phyloP scores from a whole-genome alignment of 441 rosid species.

The Geranium incanum region DNA sequence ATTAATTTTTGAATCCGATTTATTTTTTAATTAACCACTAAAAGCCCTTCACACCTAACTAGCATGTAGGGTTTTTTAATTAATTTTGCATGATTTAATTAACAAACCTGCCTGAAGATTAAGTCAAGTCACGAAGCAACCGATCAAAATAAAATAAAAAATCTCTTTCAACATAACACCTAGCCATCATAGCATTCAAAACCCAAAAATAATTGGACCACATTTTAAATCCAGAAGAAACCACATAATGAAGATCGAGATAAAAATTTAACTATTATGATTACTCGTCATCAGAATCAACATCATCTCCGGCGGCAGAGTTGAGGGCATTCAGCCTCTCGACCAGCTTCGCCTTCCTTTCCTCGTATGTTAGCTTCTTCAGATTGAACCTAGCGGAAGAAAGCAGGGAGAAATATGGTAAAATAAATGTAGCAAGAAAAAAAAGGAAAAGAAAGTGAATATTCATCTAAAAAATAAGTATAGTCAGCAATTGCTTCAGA shows the following conservation, averaged over 20 bases:
- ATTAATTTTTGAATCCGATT: too few relatives aligned
- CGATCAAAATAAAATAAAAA: not conserved
- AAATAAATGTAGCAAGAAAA: not conserved
- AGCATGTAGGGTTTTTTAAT: too few relatives aligned
- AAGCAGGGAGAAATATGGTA: not conserved
- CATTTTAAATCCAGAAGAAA: not conserved
- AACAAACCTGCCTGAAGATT: too few relatives aligned
- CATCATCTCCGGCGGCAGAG: constrained; percentile 3
- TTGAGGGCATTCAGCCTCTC: constrained; percentile 7
- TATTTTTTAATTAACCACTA: too few relatives aligned
- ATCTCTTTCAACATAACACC: not conserved
- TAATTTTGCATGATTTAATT: too few relatives aligned
- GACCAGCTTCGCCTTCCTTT: not conserved
- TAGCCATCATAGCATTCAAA: not conserved
- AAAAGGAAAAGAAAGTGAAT: too few relatives aligned
- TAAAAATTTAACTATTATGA: not conserved
- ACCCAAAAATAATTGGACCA: not conserved
- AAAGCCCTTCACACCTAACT: too few relatives aligned
- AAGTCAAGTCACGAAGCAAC: too few relatives aligned
- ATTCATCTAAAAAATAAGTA: too few relatives aligned
- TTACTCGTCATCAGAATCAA: constrained; percentile 7
- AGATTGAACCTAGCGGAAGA: not conserved
- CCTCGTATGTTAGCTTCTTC: constrained; percentile 6
- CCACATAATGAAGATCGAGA: not conserved
- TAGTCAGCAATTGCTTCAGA: too few relatives aligned